Evolutionary conservation across 2,329 filamentous ascomycete species (phyloP).

Genomic region (Ophiobolus disseminans): DNA sequence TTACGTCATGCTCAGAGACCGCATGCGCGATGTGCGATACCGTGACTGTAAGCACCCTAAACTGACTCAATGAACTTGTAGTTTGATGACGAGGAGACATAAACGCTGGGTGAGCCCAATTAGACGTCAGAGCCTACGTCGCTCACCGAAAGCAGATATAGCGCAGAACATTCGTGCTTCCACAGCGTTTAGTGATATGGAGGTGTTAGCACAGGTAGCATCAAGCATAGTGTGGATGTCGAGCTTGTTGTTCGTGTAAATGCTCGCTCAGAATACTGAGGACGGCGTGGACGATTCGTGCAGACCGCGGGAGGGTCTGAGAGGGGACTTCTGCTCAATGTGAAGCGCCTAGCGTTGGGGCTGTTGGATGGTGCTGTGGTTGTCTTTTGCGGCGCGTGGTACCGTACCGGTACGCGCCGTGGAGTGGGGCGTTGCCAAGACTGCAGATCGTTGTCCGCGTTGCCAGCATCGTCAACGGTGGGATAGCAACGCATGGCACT

Average conservation of each 20-base stretch:
- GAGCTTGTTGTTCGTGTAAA: neutral
- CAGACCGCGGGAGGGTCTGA: neutral
- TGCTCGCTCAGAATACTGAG: neutral
- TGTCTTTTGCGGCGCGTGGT: no score
- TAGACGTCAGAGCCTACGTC: neutral
- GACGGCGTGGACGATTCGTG: conserved; percentile 1
- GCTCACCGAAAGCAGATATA: neutral
- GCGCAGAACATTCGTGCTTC: no score
- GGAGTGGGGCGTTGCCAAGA: conserved; percentile 1
- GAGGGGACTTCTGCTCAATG: neutral
- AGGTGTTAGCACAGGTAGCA: neutral
- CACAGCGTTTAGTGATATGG: neutral
- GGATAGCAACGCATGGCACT: no score
- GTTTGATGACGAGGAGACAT: neutral
- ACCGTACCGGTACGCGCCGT: neutral
- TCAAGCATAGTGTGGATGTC: neutral
- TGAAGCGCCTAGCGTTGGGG: no score
- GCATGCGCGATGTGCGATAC: no score
- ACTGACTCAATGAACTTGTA: neutral
- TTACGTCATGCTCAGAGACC: no score
- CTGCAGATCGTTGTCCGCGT: neutral
- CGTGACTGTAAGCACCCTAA: no score
- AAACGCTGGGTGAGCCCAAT: neutral
- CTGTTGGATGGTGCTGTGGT: no score
- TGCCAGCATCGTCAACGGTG: conserved; percentile 1